Percentiles rank a stretch among this genome's conserved stretches.
These are phyloP conservation scores for Jaminaea rosea DNA, from an alignment of 1,284 basidiomycete species.

Conservation along the genomic window DNA sequence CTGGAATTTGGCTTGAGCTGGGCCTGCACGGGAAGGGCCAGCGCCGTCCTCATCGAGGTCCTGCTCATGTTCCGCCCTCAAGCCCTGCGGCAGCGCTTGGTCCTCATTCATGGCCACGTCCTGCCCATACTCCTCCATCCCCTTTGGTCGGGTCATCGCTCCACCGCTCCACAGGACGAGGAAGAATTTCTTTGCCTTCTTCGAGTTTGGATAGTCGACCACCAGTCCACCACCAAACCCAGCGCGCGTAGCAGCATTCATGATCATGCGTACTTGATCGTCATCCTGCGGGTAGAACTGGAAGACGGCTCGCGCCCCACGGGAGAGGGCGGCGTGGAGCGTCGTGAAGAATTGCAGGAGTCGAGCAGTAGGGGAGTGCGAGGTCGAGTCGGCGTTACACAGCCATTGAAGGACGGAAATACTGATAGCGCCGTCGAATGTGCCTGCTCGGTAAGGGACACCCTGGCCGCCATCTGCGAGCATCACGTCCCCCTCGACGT, in stretches of 20 bases:
- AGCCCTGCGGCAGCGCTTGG: conserved; percentile 29
- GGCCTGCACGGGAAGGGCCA: not conserved
- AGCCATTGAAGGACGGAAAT: conserved; percentile 99
- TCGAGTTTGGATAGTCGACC: conserved; percentile 59
- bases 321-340: conserved; percentile 78
- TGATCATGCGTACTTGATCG: conserved; percentile 60
- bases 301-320: conserved; percentile 85
- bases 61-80: conserved; percentile 26
- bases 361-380: conserved; percentile 84
- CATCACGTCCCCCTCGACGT: conserved; percentile 44
- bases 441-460: conserved; percentile 75
- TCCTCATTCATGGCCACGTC: conserved; percentile 44
- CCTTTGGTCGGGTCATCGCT: conserved; percentile 28
- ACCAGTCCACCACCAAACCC: conserved; percentile 96
- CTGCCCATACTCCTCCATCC: conserved; percentile 1
- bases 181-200: conserved; percentile 48
- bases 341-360: conserved; percentile 92
- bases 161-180: conserved; percentile 47
- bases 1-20: conserved; percentile 20
- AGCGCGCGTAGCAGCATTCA: conserved; percentile 79
- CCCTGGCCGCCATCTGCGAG: conserved; percentile 51
- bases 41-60: conserved; percentile 55
- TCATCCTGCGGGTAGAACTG: conserved; percentile 47
- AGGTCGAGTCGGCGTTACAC: conserved; percentile 87
- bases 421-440: conserved; percentile 95